phyloP scores from a whole-genome alignment of 1,284 basidiomycete species.

The Agroathelia rolfsii region DNA sequence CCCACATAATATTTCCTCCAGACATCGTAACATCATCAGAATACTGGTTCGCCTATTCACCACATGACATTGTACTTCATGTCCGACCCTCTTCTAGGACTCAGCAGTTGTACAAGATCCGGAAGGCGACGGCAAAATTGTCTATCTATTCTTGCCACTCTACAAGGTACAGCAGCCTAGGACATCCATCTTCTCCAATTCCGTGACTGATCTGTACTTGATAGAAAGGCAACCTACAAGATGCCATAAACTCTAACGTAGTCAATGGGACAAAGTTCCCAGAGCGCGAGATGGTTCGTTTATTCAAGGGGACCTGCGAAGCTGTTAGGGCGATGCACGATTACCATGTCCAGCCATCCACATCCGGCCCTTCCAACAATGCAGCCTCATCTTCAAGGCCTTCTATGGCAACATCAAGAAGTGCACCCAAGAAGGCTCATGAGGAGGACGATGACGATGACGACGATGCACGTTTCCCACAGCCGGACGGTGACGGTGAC shows the following conservation, averaged over 20 bases:
- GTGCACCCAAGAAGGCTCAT: conserved; percentile 16
- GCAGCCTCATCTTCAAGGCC: conserved; percentile 14
- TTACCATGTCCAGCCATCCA: conserved; percentile 35
- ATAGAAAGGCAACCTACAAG: conserved; percentile 88
- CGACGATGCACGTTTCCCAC: conserved; percentile 56
- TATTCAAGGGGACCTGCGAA: conserved; percentile 91
- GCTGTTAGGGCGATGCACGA: conserved; percentile 92
- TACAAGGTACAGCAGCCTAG: conserved; percentile 50
- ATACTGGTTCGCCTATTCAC: conserved; percentile 48
- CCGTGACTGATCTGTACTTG: conserved; percentile 16
- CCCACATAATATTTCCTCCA: conserved; percentile 19
- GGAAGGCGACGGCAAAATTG: conserved; percentile 88
- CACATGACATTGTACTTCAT: conserved; percentile 6
- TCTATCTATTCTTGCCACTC: conserved; percentile 86
- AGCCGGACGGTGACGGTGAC: conserved; percentile 60
- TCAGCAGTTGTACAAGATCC: conserved; percentile 92
- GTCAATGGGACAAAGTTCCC: conserved; percentile 79
- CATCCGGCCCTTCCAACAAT: too few relatives aligned
- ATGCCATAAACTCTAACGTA: conserved; percentile 82
- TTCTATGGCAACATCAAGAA: conserved; percentile 16
- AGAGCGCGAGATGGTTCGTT: conserved; percentile 79
- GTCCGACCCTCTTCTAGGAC: conserved; percentile 39
- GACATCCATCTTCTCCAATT: background rate
- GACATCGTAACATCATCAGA: conserved; percentile 84
- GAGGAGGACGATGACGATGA: conserved; percentile 38